These are phyloP conservation scores for Blastomyces emzantsi DNA, from an alignment of 2,329 filamentous ascomycete genomes.

Conservation along the genomic window DNA sequence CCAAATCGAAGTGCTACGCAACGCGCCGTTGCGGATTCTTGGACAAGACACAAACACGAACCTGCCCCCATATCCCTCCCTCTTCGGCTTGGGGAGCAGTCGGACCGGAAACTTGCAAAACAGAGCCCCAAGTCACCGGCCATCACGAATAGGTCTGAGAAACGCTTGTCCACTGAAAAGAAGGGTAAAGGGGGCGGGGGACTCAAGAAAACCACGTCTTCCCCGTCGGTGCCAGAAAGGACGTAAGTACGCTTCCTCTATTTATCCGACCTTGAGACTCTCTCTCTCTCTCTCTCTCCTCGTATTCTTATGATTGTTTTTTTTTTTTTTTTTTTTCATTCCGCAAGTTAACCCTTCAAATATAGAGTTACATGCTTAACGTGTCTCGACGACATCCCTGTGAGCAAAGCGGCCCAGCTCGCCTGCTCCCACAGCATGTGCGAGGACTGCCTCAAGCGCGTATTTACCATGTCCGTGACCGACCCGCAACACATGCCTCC, in stretches of 20 bases:
- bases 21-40: not conserved
- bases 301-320: not conserved
- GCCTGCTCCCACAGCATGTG: conserved; percentile 78
- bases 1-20: not conserved
- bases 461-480: conserved; percentile 65
- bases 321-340: conserved; percentile 3
- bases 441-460: conserved; percentile 61
- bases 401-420: conserved; percentile 58
- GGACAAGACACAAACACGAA: not conserved
- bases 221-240: conserved; percentile 10
- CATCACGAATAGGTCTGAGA: not conserved
- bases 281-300: not conserved
- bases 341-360: conserved; percentile 2
- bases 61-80: not conserved
- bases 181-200: conserved; percentile 8
- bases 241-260: conserved; percentile 10
- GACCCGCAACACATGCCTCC: conserved; percentile 80
- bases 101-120: not conserved
- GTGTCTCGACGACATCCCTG: conserved; percentile 60
- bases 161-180: conserved; percentile 2
- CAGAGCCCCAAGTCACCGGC: not conserved
- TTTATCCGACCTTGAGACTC: not conserved
- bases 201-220: conserved; percentile 12
- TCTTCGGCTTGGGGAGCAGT: not conserved
- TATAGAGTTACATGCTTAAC: conserved; percentile 60